Percentiles rank a stretch among this genome's conserved stretches.
These are phyloP conservation scores for Penicillium sp. DNA, from an alignment of 2,329 filamentous ascomycete species.

Conservation along the genomic window DNA sequence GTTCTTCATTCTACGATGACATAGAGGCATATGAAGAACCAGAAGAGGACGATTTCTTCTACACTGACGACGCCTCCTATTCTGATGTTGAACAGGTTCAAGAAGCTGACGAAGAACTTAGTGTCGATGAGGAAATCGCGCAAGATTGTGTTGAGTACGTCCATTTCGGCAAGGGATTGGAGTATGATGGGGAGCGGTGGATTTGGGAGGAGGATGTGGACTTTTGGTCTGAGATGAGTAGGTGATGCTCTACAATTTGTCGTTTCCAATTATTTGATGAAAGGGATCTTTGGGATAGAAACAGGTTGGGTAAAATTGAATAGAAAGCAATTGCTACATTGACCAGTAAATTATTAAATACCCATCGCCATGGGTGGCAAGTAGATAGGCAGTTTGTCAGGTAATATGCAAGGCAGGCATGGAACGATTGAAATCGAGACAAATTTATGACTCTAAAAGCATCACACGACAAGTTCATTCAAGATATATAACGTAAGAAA, in stretches of 20 bases:
- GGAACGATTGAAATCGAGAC: neutral
- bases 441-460: neutral
- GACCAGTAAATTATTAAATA: too few species aligned
- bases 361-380: neutral
- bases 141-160: neutral
- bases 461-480: neutral
- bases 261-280: neutral
- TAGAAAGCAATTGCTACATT: neutral
- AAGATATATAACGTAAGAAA: slow-evolving; percentile 10
- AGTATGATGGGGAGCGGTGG: neutral
- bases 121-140: neutral
- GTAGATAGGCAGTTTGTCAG: neutral
- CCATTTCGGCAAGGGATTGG: neutral
- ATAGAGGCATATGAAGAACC: neutral
- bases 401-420: neutral
- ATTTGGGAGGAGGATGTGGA: neutral
- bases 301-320: neutral
- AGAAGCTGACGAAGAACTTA: neutral
- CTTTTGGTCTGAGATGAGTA: neutral
- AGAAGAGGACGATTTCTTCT: neutral
- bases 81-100: neutral
- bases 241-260: neutral
- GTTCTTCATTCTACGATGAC: neutral
- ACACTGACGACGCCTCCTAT: neutral
- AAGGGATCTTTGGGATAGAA: too few species aligned